phyloP scores from a whole-genome alignment of 2,329 filamentous ascomycete species.

The Dendryphion nanum region DNA sequence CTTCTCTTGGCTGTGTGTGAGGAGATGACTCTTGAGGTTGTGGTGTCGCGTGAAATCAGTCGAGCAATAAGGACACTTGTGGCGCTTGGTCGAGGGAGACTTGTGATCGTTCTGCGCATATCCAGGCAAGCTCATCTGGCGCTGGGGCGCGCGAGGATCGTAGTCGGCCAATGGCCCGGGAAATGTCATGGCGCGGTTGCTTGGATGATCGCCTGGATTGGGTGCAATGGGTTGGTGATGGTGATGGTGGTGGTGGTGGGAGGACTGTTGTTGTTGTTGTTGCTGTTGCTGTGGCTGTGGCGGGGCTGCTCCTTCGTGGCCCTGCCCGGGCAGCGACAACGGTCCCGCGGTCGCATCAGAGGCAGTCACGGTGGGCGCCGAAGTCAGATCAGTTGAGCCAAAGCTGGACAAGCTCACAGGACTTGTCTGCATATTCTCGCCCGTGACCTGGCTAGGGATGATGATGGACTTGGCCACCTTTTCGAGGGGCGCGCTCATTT shows the following conservation, averaged over 20 bases:
- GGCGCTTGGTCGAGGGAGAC: slow-evolving; percentile 79
- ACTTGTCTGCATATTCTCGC: slow-evolving; percentile 51
- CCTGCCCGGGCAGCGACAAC: slow-evolving; percentile 35
- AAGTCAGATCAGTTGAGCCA: slow-evolving; percentile 50
- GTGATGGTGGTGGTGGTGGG: too few species aligned
- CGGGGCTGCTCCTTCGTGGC: slow-evolving; percentile 35
- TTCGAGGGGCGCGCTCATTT: slow-evolving; percentile 50
- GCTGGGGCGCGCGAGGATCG: slow-evolving; percentile 51
- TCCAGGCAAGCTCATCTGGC: slow-evolving; percentile 60
- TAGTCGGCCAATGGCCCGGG: slow-evolving; percentile 55
- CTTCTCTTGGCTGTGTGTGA: slow-evolving; percentile 98
- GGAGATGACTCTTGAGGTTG: slow-evolving; percentile 93
- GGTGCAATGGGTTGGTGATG: slow-evolving; percentile 36
- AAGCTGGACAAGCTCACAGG: slow-evolving; percentile 55
- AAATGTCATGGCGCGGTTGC: slow-evolving; percentile 62
- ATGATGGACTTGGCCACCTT: slow-evolving; percentile 49
- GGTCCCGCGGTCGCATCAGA: slow-evolving; percentile 51
- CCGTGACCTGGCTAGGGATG: slow-evolving; percentile 46
- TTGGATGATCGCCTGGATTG: slow-evolving; percentile 34
- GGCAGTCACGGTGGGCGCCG: slow-evolving; percentile 48
- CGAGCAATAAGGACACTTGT: slow-evolving; percentile 94
- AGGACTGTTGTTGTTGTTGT: slow-evolving; percentile 25
- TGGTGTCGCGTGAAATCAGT: slow-evolving; percentile 97
- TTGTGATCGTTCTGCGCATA: slow-evolving; percentile 59
- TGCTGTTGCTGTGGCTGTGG: too few species aligned